Conservation (phyloP, 495 filamentous ascomycete species). For the Lineolata rhizophorae region DNA sequence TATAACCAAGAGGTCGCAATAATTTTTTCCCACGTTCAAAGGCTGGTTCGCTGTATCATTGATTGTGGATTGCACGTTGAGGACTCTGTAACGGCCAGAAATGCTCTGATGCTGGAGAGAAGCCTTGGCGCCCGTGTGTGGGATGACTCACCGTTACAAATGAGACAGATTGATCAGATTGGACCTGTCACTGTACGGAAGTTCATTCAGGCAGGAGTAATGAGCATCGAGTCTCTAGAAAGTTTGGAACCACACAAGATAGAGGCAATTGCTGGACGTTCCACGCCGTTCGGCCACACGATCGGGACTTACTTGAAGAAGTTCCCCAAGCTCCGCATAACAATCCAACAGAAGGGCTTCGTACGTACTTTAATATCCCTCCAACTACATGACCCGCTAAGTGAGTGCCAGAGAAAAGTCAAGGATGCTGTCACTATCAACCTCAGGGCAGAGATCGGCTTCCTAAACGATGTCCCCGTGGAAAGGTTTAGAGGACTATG, state of each 20-base stretch:
- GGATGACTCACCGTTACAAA: constrained; percentile 66
- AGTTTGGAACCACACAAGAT: constrained; percentile 44
- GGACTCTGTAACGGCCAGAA: constrained; percentile 43
- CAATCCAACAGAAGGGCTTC: constrained; percentile 26
- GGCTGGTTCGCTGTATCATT: constrained; percentile 62
- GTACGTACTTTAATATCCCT: constrained; percentile 19
- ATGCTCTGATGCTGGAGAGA: constrained; percentile 57
- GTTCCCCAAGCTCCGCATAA: constrained; percentile 56
- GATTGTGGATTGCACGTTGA: constrained; percentile 54
- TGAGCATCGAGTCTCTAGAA: constrained; percentile 48
- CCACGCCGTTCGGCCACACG: constrained; percentile 65
- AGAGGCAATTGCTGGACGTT: constrained; percentile 52
- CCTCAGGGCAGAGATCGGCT: constrained; percentile 48
- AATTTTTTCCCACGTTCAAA: constrained; percentile 52
- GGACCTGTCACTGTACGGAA: constrained; percentile 61
- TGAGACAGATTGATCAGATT: constrained; percentile 73
- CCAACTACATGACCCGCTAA: constrained; percentile 1
- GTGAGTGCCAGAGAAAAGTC: background rate
- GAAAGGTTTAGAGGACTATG: too few relatives aligned
- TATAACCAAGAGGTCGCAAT: constrained; percentile 44
- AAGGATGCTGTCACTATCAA: constrained; percentile 29
- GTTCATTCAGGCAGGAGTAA: constrained; percentile 47
- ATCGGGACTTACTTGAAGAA: constrained; percentile 36
- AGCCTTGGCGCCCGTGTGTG: constrained; percentile 62
- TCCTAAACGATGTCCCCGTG: constrained; percentile 49